Evolutionary conservation across 2,329 filamentous ascomycete genomes (phyloP).

Genomic region (Emmonsiellopsis sp.): DNA sequence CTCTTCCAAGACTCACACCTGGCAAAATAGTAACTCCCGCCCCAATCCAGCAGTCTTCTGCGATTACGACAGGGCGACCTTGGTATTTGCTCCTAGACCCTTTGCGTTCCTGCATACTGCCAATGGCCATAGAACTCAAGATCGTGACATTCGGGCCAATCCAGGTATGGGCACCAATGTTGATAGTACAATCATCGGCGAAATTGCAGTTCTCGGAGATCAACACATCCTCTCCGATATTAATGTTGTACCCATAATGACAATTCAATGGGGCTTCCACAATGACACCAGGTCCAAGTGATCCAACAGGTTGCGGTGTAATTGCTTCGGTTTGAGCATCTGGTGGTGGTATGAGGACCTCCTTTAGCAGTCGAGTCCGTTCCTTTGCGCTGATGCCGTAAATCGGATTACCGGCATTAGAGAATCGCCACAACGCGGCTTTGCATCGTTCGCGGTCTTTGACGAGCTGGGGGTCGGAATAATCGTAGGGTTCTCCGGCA

Average conservation of each 20-base stretch:
- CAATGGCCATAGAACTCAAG: constrained; percentile 62
- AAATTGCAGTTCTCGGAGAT: constrained; percentile 79
- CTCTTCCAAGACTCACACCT: constrained; percentile 32
- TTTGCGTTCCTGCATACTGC: constrained; percentile 62
- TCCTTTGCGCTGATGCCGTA: constrained; percentile 54
- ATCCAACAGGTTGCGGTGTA: constrained; percentile 41
- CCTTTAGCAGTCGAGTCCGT: constrained; percentile 29
- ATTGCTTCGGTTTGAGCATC: constrained; percentile 38
- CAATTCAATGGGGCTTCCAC: constrained; percentile 86
- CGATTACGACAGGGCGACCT: constrained; percentile 65
- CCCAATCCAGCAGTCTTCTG: constrained; percentile 60
- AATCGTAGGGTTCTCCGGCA: constrained; percentile 66
- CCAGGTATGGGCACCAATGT: constrained; percentile 59
- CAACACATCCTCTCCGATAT: constrained; percentile 72
- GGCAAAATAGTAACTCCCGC: constrained; percentile 50
- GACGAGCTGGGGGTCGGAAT: constrained; percentile 60
- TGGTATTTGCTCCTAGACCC: constrained; percentile 64
- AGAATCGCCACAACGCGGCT: constrained; percentile 73
- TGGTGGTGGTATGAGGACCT: constrained; percentile 27
- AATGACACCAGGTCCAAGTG: constrained; percentile 63
- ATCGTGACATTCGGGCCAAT: constrained; percentile 82
- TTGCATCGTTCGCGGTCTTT: constrained; percentile 79
- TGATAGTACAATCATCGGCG: constrained; percentile 74
- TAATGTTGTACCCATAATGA: constrained; percentile 93
- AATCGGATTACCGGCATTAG: constrained; percentile 68